A percentile compares a stretch with the other conserved stretches of the same genome.
Conservation (phyloP, 2,329 filamentous ascomycete genomes). For the Aspergillus sp. region DNA sequence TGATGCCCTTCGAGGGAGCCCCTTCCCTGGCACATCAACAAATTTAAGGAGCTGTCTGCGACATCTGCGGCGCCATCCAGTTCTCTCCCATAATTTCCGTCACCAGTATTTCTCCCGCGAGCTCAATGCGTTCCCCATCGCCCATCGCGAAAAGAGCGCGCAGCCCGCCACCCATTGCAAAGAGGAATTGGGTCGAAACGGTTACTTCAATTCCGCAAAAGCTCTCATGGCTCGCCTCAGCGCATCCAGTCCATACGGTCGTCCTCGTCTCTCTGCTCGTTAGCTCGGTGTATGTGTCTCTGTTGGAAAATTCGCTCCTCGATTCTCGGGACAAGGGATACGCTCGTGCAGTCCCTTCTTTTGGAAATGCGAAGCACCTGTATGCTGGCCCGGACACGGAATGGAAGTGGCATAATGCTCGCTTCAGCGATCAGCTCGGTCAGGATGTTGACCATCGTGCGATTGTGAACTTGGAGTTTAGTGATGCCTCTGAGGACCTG, state of each 20-base stretch:
- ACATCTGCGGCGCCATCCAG: too few species aligned
- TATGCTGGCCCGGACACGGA: background rate
- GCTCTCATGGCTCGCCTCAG: background rate
- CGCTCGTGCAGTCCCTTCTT: background rate
- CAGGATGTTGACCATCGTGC: background rate
- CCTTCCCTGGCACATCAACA: too few species aligned
- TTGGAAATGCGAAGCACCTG: background rate
- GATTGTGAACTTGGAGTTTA: background rate
- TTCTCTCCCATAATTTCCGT: too few species aligned
- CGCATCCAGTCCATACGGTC: background rate
- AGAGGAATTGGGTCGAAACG: background rate
- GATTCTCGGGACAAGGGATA: background rate
- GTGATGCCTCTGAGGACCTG: background rate
- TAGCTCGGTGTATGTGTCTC: constrained; percentile 3
- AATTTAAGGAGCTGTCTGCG: too few species aligned
- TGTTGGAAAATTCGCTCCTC: background rate
- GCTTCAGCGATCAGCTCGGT: background rate
- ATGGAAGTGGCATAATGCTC: background rate
- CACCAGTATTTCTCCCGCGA: too few species aligned
- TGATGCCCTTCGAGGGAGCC: too few species aligned
- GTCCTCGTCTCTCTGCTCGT: background rate
- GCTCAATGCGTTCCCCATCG: too few species aligned
- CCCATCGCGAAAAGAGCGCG: too few species aligned
- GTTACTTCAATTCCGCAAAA: background rate
- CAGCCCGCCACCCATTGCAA: too few species aligned